Percentiles rank a stretch among this genome's conserved stretches.
These are phyloP conservation scores for Quercus cerris DNA, from an alignment of 306 rosid genomes.

Conservation along the genomic window DNA sequence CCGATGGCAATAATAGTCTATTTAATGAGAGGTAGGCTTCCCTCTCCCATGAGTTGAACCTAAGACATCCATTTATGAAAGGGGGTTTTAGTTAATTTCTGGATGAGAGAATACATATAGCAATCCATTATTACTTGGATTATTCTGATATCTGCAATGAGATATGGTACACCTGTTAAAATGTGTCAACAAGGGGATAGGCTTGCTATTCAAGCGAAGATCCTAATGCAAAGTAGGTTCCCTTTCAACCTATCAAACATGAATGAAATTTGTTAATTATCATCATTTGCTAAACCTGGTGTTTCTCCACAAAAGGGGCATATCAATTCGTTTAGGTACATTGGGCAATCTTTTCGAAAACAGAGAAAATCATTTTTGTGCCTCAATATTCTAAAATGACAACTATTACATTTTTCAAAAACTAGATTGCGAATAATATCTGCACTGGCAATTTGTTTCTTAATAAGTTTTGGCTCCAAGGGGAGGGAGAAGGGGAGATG, in stretches of 20 bases:
- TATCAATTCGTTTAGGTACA: not conserved
- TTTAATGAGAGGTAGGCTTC: not conserved
- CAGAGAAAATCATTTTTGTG: not conserved
- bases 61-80: too few relatives aligned
- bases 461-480: too few relatives aligned
- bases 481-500: too few relatives aligned
- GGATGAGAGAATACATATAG: too few relatives aligned
- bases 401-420: not conserved
- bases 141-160: not conserved
- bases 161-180: not conserved
- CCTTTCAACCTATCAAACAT: not conserved
- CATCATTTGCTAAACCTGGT: not conserved
- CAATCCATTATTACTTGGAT: not conserved
- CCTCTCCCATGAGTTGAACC: not conserved
- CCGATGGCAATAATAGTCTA: not conserved
- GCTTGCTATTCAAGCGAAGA: not conserved
- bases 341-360: not conserved
- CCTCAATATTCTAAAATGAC: not conserved
- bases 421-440: not conserved
- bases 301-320: not conserved
- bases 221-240: not conserved
- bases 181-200: not conserved
- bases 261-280: not conserved
- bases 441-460: not conserved
- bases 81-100: not conserved